These are phyloP conservation scores for Cyberlindnera saturnus DNA, from an alignment of 805 yeast species.

Conservation along the genomic window DNA sequence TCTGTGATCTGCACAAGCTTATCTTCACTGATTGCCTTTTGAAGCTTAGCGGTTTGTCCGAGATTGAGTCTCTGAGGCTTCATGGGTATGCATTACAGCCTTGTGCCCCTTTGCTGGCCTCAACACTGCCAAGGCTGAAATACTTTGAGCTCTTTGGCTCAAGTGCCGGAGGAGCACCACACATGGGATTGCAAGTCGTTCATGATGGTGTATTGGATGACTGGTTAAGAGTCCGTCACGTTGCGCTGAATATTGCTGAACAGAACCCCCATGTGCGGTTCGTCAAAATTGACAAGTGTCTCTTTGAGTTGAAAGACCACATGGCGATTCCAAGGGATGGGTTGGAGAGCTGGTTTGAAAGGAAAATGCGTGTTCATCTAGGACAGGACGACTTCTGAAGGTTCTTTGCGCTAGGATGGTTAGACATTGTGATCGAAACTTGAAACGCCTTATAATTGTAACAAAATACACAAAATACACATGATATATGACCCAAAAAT, in stretches of 20 bases:
- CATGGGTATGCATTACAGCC: slow-evolving; percentile 30
- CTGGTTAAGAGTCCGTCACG: slow-evolving; percentile 51
- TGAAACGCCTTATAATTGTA: neutral
- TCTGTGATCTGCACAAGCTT: slow-evolving; percentile 26
- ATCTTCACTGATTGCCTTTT: slow-evolving; percentile 21
- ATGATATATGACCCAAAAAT: neutral
- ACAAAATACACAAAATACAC: neutral
- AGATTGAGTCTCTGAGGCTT: slow-evolving; percentile 34
- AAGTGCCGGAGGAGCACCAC: slow-evolving; percentile 47
- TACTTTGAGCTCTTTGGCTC: slow-evolving; percentile 42
- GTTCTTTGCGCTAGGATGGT: too few relatives aligned
- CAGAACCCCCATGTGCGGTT: slow-evolving; percentile 29
- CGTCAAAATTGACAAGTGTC: slow-evolving; percentile 42
- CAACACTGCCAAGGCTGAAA: slow-evolving; percentile 22
- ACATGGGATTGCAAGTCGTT: slow-evolving; percentile 45
- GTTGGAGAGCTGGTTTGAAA: slow-evolving; percentile 42
- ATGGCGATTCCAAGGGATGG: slow-evolving; percentile 38
- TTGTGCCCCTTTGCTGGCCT: slow-evolving; percentile 24
- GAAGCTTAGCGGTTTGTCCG: slow-evolving; percentile 15
- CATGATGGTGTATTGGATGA: slow-evolving; percentile 51
- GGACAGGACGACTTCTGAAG: slow-evolving; percentile 3
- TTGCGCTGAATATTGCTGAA: slow-evolving; percentile 36
- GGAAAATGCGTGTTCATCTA: slow-evolving; percentile 26
- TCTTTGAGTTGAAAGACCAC: slow-evolving; percentile 33
- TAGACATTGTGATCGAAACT: too few relatives aligned